phyloP scores from a whole-genome alignment of 2,329 filamentous ascomycete genomes.

The Penicillium sp. region DNA sequence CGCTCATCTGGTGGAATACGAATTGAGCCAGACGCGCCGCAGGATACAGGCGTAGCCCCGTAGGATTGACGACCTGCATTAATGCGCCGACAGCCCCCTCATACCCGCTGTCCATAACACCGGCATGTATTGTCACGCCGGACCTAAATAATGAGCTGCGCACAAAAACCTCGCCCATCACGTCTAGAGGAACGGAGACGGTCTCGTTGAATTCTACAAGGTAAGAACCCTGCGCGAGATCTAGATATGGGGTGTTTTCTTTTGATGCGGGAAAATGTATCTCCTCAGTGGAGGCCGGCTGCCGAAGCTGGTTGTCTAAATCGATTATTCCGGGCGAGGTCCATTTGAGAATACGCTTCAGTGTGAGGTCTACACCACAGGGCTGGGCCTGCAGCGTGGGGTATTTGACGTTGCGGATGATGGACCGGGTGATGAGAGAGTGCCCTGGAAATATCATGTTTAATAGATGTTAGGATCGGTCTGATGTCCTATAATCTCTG shows the following conservation, averaged over 20 bases:
- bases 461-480: neutral
- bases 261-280: conserved; percentile 10
- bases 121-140: conserved; percentile 36
- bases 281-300: conserved; percentile 18
- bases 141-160: conserved; percentile 42
- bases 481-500: neutral
- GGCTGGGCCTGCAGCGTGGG: conserved; percentile 26
- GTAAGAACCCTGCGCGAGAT: conserved; percentile 32
- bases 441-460: conserved; percentile 18
- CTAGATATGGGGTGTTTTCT: conserved; percentile 10
- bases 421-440: conserved; percentile 15
- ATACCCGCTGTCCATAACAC: conserved; percentile 45
- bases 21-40: conserved; percentile 42
- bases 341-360: conserved; percentile 25
- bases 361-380: conserved; percentile 31
- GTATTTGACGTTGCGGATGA: conserved; percentile 19
- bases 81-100: conserved; percentile 40
- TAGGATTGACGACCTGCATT: conserved; percentile 36
- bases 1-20: conserved; percentile 38
- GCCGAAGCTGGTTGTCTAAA: conserved; percentile 29
- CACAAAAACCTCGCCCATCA: conserved; percentile 40
- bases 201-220: conserved; percentile 38
- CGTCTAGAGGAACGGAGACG: conserved; percentile 36
- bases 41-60: conserved; percentile 32
- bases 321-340: conserved; percentile 28